Evolutionary conservation across 306 rosid genomes (phyloP), one percentile per base, ranked within the genome.

Genomic region (Arachis hypogaea): DNA sequence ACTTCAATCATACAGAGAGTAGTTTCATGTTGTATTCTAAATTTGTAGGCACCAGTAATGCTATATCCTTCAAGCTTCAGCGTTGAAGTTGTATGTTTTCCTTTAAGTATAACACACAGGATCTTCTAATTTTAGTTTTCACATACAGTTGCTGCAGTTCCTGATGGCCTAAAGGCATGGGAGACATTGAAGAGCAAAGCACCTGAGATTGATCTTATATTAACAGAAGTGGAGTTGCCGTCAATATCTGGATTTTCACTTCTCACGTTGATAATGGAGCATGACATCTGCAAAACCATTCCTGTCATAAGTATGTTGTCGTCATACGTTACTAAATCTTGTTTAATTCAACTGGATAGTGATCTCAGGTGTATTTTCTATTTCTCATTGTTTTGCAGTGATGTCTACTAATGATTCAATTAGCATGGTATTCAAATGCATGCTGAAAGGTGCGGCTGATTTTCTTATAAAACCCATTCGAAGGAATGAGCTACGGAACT

Each of bases 101-200:
- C 67, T 64, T 72, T 72, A 14, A 55, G 16, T 11, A 14, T 44
- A 18, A 41, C 43, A 45, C 52, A 60, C 64, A 38, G 61, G 69
- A 76, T 38, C 52, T 49, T 43, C 46, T 61, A 46, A 52, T 61
- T 56, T 28, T 54, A 4, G 47, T 50, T 59, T 66, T 67, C 52
- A 43, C 69, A 64, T 51, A 80, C 89, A 92, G 98, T 92, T 72
- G 80, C 78, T 49, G 88, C 96, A 7, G 93, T 88, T 73, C 6
- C 87, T 58, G 96, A 92, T 75, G 96, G 92, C 77, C 50, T 92
- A 61, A 81, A 76, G 69, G 98, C 98, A 30, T 92, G 98, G 93
- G 98, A 92, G 80, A 85, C 84, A n/a, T 62, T 92, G 66, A 85
- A 85, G 84, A 76, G 65, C 69, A 86, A 85, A 60, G 81, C 90